Base-by-base conservation (phyloP, 768 basidiomycete species). In the Boletus tylopilopsis region DNA sequence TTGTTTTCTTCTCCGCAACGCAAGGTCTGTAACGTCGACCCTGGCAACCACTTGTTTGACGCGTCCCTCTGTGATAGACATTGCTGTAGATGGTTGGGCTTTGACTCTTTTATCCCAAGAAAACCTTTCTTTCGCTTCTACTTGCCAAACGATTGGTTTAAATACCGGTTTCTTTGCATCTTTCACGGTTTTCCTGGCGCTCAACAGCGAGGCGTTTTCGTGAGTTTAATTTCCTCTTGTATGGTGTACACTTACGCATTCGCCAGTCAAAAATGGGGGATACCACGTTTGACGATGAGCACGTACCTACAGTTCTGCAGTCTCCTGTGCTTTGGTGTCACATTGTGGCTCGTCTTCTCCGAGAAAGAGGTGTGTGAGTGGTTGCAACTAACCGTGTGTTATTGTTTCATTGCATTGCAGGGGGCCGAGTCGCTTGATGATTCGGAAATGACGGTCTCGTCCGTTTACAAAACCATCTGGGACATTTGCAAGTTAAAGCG, bases 71-170 rank as follows among this genome's bases (percentile, higher is more conserved):
- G 35, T 32, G 48, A 24, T 59, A 95, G 94, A 98, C 67, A 98
- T 98, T 50, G 95, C 95, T 38, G 95, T 98, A 25, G 95, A 98
- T 62, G 95, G 91, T 25, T 89, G 87, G 87, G 88, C 84, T 18
- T 76, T 88, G 47, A 92, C 89, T 5, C 77, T 84, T 29, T 81
- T 99, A 40, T 98, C 95, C 2, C 84, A 90, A 53, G 93, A 93
- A 56, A 94, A 94, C 63, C 71, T 98, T 32, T 92, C 94, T 16
- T 99, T 94, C 62, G 96, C 96, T 4, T 96, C 94, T 16, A 98
- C 94, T 7, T 97, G 95, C 50, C 96, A 99, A 68, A 98, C 96
- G 1, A 91, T 98, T 52, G 96, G 96, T 12, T 76, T 99, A 22
- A 97, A 95, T 59, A 89, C 90, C 1, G 96, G 96, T 6, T 97